Base-by-base conservation (phyloP, 257 asterid species). In the Forsythia suspensa region DNA sequence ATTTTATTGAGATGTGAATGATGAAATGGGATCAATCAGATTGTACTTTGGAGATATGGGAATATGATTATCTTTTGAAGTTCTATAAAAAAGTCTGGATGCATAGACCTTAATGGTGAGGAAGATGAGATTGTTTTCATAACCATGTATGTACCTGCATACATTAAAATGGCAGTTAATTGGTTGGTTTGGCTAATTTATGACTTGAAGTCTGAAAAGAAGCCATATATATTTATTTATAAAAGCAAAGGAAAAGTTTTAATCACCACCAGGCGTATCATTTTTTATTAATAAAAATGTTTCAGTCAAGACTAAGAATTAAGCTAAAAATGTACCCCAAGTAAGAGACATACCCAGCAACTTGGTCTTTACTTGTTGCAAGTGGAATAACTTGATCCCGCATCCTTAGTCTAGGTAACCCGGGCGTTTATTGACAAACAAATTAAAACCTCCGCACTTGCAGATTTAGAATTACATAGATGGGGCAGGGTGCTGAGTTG, bases 101-200 rank as follows among this genome's bases (percentile, higher is more conserved):
- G 81, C 61, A 75, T 71, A 57, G 78, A 93, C 98, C 98, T 93
- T 95, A 72, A 93, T 71, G 20, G 99, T 95, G 75, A 95, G 90
- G 78, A 95, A 95, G 38, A 76, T 92, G 86, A 95, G 96, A 81
- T 92, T 90, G 85, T 88, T 72, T 46, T 88, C 98, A 81, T 93
- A 95, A 18, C 92, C 97, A 66, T 93, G 98, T 78, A 72, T 48
- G 79, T 80, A 95, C 87, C 98, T 95, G 92, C 73, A 66, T 4
- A 72, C 51, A 66, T 34, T 1, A 71, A 81, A 71, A 72, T 24
- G 78, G 1, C 51, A 75, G 39, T 67, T 4, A 8, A 59, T 73
- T 2, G 21, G 51, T 77, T 40, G 4, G 18, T 34, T 63, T 20
- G 15, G 9, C 20, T 20, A 43, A 61, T 12, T 13, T 39, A 18